Base-by-base conservation (phyloP, 495 filamentous ascomycete genomes). In the Penicillium macrosclerotiorum region DNA sequence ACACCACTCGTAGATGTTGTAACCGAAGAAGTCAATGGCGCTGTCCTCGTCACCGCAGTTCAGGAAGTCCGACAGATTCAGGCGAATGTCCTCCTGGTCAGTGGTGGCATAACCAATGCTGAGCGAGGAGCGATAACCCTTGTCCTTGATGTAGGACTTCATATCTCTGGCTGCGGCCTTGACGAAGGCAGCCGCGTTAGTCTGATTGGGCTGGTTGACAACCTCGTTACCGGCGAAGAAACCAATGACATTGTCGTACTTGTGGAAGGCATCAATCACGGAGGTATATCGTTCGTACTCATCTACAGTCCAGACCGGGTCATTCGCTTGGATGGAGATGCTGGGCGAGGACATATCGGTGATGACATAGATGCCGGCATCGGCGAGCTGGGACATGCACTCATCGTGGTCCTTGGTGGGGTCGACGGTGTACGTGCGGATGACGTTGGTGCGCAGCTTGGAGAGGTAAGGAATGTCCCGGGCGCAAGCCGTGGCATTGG, bases 1-100 rank as follows among this genome's bases (percentile, higher is more conserved):
- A 67, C 93, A 98, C 92, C 92, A 98, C 41, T 89, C 90, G 74
- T 97, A 97, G 76, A 97, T 95, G 74, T 98, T 98, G 83, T 96
- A 96, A 42, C 93, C 94, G 86, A 91, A 97, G 76, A 90, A 95
- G 69, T 97, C 94, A 49, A 96, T 95, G 40, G 82, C 74, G 27
- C 78, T 75, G 0, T 65, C 64, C 31, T 73, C 45, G 38, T 84
- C 69, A 50, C 89, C 90, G 62, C 93, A 98, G 76, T 95, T 86
- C 72, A 98, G 94, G 75, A 94, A 98, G 62, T 89, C 69, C 35
- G 88, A 85, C 54, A 97, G 76, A 51, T 85, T 60, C 30, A 67
- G 71, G 57, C 94, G 89, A 55, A 95, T 94, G 5, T 77, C 74
- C 11, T 81, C 67, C 57, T 95, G 88, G 57, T 98, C 93, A 63